Percentiles rank a stretch among this genome's conserved stretches.
phyloP scores from a whole-genome alignment of 805 yeast genomes.

The Starmerella kuoi region DNA sequence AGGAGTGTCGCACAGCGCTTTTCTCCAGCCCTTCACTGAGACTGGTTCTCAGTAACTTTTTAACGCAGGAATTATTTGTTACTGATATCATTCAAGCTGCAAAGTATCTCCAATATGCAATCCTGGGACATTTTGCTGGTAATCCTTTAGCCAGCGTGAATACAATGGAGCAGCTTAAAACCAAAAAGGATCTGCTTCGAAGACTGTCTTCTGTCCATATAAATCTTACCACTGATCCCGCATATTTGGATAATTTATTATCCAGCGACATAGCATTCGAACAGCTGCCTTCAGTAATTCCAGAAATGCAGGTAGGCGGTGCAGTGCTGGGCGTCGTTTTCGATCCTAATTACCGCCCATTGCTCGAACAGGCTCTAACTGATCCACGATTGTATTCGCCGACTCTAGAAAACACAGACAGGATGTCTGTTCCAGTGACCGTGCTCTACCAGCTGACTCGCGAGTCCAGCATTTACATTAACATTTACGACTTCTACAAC shows the following conservation, averaged over 20 bases:
- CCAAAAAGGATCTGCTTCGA: constrained; percentile 17
- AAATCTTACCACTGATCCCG: background rate
- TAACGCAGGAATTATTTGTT: background rate
- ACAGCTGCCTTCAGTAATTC: constrained; percentile 28
- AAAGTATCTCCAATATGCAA: constrained; percentile 25
- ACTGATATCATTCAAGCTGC: constrained; percentile 11
- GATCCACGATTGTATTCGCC: constrained; percentile 27
- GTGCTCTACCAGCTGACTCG: constrained; percentile 57
- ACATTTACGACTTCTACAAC: constrained; percentile 52
- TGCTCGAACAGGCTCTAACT: constrained; percentile 33
- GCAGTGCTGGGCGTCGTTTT: constrained; percentile 31
- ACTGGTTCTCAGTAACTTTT: constrained; percentile 1
- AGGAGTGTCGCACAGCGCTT: constrained; percentile 3
- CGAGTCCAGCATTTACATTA: constrained; percentile 62
- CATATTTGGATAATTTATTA: background rate
- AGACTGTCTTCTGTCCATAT: constrained; percentile 30
- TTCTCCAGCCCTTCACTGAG: background rate
- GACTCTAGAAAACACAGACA: constrained; percentile 17
- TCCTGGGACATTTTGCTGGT: constrained; percentile 30
- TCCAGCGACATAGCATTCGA: background rate
- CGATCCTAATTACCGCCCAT: constrained; percentile 36
- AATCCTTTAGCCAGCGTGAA: constrained; percentile 27
- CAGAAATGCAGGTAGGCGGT: constrained; percentile 33
- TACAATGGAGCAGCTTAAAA: constrained; percentile 1
- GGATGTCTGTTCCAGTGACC: constrained; percentile 37